Base-by-base conservation (phyloP, 2,329 filamentous ascomycete species). In the Nemania sp. region DNA sequence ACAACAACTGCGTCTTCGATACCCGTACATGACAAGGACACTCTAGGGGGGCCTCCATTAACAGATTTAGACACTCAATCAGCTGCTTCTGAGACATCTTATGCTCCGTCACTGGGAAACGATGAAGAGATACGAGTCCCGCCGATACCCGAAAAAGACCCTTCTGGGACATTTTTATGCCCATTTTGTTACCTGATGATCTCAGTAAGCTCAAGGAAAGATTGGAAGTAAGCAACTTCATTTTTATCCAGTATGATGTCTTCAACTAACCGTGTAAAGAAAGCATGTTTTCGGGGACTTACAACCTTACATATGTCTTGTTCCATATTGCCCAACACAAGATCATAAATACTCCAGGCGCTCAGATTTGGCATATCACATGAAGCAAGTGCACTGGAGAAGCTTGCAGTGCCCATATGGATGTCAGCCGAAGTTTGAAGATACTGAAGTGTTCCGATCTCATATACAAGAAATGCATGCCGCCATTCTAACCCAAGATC, bases 271-370 rank as follows among this genome's bases (percentile, higher is more conserved):
- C 25, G 25, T 29, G 25, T 10, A 37, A 10, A 54, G 50, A 20
- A 54, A 54, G 17, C 56, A 59, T 18, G 35, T 59, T 13, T 49
- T 48, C 17, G 47, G 48, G 25, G 49, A 59, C n/a, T 35, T 48
- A 11, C 42, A 59, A n/a, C 50, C 56, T 32, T 59, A 59, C 37
- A 20, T 43, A 5, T 59, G 49, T 32, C 49, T 59, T 53, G 50
- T 18, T 11, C 21, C 37, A 20, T 35, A 2, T 29, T 59, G 56
- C 9, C 37, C 29, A 18, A 47, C 43, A 29, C n/a, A 25, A 29
- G 15, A 51, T 6, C 20, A 54, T 17, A 54, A 39, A 7, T 59
- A 43, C 21, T 43, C 37, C 7, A 21, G 35, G 15, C 57, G 50
- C 1, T 35, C 50, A 12, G 43, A 50, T 35, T 59, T 50, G 57